Percentiles rank a stretch among this genome's conserved stretches.
Conservation (phyloP, 306 rosid genomes). For the Medicago arabica region DNA sequence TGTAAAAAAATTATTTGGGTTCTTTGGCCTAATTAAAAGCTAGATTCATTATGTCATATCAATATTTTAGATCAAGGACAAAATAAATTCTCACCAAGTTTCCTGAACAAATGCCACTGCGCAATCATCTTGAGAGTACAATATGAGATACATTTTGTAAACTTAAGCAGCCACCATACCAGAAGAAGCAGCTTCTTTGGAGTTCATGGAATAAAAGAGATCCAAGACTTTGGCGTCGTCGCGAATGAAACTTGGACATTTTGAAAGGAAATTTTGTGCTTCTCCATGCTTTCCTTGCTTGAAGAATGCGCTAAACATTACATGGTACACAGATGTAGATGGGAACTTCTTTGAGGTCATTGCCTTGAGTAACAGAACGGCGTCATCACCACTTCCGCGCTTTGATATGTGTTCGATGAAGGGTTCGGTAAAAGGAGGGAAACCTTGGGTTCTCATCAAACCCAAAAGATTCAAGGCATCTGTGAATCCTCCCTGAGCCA, state of each 20-base stretch:
- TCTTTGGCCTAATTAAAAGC: slow-evolving; percentile 44
- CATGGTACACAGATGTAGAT: slow-evolving; percentile 58
- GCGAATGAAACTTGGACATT: slow-evolving; percentile 77
- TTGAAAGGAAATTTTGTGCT: slow-evolving; percentile 77
- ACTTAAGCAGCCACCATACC: slow-evolving; percentile 56
- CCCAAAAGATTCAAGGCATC: slow-evolving; percentile 70
- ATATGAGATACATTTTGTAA: slow-evolving; percentile 34
- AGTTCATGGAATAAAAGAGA: slow-evolving; percentile 59
- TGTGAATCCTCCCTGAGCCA: slow-evolving; percentile 61
- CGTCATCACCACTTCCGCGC: slow-evolving; percentile 77
- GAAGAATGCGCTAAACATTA: slow-evolving; percentile 67
- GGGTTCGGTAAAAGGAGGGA: slow-evolving; percentile 77
- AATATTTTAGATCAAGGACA: slow-evolving; percentile 43
- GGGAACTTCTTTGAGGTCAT: slow-evolving; percentile 77
- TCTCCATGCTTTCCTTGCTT: slow-evolving; percentile 62
- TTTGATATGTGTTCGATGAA: slow-evolving; percentile 64
- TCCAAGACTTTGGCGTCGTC: slow-evolving; percentile 76
- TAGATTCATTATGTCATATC: slow-evolving; percentile 42
- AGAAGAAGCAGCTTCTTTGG: slow-evolving; percentile 55
- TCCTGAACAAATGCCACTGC: slow-evolving; percentile 41
- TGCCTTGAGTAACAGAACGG: slow-evolving; percentile 59
- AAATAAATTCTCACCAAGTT: slow-evolving; percentile 46
- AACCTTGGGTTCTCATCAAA: slow-evolving; percentile 70
- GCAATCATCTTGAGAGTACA: slow-evolving; percentile 49
- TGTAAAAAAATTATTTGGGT: slow-evolving; percentile 24